Evolutionary conservation across 441 rosid genomes (phyloP).

Genomic region (Populus tomentosa): DNA sequence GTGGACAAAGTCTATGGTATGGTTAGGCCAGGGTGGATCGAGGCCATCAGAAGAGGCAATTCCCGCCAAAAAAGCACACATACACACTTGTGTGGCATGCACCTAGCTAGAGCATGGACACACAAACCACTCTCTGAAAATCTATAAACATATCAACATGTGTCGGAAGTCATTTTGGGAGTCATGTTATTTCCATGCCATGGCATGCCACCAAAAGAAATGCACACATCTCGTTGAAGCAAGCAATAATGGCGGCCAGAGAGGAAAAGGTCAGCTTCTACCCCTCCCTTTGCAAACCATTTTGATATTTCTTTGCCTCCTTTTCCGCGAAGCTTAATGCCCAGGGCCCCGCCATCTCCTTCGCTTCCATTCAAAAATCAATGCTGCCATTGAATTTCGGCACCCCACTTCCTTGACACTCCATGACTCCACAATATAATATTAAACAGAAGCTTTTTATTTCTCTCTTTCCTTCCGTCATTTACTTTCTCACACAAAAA

Average conservation of each 20-base stretch:
- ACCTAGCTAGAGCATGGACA: conserved; percentile 18
- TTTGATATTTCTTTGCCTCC: conserved; percentile 3
- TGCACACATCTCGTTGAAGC: background rate
- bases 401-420: conserved; percentile 31
- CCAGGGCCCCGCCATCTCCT: conserved; percentile 39
- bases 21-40: conserved; percentile 30
- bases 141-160: conserved; percentile 2
- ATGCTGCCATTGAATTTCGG: conserved; percentile 34
- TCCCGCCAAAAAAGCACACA: conserved; percentile 49
- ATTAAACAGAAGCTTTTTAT: too few species aligned
- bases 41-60: conserved; percentile 20
- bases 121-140: conserved; percentile 30
- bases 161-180: conserved; percentile 13
- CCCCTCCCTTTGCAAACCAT: conserved; percentile 2
- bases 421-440: background rate
- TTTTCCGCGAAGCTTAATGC: conserved; percentile 5
- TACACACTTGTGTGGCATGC: conserved; percentile 38
- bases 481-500: conserved; percentile 33
- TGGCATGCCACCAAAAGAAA: conserved; percentile 5
- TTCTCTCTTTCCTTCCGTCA: conserved; percentile 2
- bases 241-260: background rate
- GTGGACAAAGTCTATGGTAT: conserved; percentile 14
- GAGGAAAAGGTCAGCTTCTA: conserved; percentile 10
- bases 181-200: background rate
- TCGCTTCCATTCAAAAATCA: conserved; percentile 38